Conservation (phyloP, 768 basidiomycete species). For the Trametes maxima region DNA sequence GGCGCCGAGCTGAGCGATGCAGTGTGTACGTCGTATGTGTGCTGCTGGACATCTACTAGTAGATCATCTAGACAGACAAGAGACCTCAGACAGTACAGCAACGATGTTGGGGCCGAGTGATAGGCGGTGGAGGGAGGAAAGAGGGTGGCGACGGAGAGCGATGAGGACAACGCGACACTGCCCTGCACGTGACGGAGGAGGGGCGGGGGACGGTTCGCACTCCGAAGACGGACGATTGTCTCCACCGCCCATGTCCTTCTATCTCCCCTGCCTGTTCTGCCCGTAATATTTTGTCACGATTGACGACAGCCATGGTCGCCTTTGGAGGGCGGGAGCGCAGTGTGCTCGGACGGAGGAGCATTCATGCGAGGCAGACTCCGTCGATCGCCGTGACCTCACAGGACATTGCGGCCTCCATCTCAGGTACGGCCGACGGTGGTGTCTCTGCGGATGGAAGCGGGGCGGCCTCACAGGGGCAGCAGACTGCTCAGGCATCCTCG, state of each 20-base stretch:
- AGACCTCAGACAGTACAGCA: neutral
- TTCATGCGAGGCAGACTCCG: constrained; percentile 11
- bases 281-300: neutral
- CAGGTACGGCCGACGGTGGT: neutral
- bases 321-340: neutral
- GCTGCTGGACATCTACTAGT: neutral
- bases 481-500: neutral
- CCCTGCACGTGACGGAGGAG: neutral
- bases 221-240: constrained; percentile 3
- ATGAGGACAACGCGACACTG: neutral
- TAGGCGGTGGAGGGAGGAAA: neutral
- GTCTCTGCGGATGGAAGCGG: neutral
- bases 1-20: neutral
- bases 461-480: neutral
- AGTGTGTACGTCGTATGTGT: neutral
- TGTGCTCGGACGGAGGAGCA: no score
- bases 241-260: constrained; percentile 1
- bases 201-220: neutral
- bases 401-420: neutral
- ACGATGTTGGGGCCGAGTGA: neutral
- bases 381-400: constrained; percentile 1
- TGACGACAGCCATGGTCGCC: neutral
- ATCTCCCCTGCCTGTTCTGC: neutral
- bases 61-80: neutral
- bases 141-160: neutral